Conservation (phyloP, 495 filamentous ascomycete species). For the Saxispiralis lemnorum region DNA sequence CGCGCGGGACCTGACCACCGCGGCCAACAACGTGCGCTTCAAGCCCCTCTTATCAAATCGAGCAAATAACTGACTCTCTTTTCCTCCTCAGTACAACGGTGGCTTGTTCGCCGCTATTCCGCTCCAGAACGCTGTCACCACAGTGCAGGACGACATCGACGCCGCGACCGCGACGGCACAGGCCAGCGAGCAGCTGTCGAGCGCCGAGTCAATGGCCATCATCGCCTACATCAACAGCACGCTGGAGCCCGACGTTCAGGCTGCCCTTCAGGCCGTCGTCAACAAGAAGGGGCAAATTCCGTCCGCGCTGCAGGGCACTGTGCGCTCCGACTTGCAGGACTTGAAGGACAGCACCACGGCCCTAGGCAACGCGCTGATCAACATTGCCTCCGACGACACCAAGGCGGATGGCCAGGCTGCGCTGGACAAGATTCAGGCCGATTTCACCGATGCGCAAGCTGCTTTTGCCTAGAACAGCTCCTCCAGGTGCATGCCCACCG, state of each 20-base stretch:
- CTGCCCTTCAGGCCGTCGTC: neutral
- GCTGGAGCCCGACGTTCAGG: neutral
- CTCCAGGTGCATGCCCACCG: too few species aligned
- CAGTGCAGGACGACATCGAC: neutral
- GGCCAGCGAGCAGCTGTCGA: neutral
- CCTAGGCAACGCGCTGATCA: neutral
- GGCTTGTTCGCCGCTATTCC: neutral
- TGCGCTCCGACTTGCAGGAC: too few species aligned
- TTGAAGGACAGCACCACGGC: neutral
- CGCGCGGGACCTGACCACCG: neutral
- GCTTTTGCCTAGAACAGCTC: neutral
- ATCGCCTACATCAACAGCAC: neutral
- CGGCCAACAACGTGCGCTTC: neutral
- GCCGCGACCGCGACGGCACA: neutral
- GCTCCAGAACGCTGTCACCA: neutral
- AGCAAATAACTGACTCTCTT: neutral
- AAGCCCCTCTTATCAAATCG: too few species aligned
- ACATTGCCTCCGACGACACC: neutral
- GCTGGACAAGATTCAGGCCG: neutral
- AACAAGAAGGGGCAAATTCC: neutral
- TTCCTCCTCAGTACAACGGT: neutral
- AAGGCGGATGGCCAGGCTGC: neutral
- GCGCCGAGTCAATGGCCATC: neutral
- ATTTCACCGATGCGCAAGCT: neutral
- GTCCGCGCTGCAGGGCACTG: too few species aligned